Percentiles rank a stretch among this genome's conserved stretches.
These are phyloP conservation scores for Globisporangium paddicum DNA, from an alignment of 352 stramenopile species.

Conservation along the genomic window DNA sequence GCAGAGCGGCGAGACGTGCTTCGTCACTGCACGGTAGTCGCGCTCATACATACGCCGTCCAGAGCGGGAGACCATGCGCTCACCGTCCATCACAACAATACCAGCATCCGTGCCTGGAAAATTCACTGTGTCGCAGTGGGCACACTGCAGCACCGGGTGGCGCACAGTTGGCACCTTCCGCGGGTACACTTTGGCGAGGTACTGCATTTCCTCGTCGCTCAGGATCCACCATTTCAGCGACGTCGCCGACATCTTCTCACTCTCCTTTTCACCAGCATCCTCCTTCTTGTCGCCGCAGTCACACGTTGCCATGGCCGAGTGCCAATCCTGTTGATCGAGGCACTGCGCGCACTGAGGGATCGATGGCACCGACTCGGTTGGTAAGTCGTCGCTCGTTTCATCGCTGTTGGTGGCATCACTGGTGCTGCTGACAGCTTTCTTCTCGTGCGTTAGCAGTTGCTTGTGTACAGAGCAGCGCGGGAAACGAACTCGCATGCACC, in stretches of 20 bases:
- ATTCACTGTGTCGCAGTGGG: constrained; percentile 72
- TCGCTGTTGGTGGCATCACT: constrained; percentile 1
- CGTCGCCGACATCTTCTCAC: constrained; percentile 3
- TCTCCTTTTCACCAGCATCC: neutral
- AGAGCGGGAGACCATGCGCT: constrained; percentile 62
- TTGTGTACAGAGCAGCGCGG: constrained; percentile 43
- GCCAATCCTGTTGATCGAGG: constrained; percentile 42
- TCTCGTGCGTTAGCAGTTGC: constrained; percentile 50
- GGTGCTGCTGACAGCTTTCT: constrained; percentile 16
- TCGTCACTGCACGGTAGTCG: constrained; percentile 74
- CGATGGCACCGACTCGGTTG: constrained; percentile 7
- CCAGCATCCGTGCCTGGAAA: constrained; percentile 73
- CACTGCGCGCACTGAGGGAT: constrained; percentile 54
- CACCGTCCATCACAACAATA: constrained; percentile 63
- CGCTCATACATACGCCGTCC: constrained; percentile 74
- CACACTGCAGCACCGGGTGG: constrained; percentile 67
- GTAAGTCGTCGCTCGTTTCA: neutral
- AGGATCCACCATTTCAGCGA: constrained; percentile 70
- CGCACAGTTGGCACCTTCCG: constrained; percentile 28
- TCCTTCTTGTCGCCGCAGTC: constrained; percentile 18
- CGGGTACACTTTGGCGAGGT: constrained; percentile 62
- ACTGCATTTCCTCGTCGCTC: constrained; percentile 61
- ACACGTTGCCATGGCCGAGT: constrained; percentile 22
- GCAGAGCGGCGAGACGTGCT: constrained; percentile 70
- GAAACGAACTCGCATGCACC: constrained; percentile 46